These are phyloP conservation scores for Lentinula raphanica DNA, from an alignment of 768 basidiomycete species.

Conservation along the genomic window DNA sequence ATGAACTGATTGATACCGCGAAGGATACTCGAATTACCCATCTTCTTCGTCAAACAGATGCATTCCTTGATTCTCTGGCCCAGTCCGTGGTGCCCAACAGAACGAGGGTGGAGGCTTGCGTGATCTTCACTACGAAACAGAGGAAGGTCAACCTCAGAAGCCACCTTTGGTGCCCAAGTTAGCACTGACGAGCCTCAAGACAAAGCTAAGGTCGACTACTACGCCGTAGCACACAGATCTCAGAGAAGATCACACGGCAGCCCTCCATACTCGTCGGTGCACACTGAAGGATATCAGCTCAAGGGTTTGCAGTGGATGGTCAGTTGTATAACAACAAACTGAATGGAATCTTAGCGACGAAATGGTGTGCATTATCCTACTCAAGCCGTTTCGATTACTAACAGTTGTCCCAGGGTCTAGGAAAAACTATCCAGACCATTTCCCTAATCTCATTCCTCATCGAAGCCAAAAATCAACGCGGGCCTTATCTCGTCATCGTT, in stretches of 20 bases:
- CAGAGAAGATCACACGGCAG: slow-evolving; percentile 77
- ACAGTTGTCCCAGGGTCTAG: slow-evolving; percentile 63
- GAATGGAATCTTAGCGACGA: slow-evolving; percentile 92
- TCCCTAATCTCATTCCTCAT: slow-evolving; percentile 94
- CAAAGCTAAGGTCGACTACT: slow-evolving; percentile 86
- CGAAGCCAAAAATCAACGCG: slow-evolving; percentile 84
- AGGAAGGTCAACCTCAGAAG: slow-evolving; percentile 77
- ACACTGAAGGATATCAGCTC: slow-evolving; percentile 89
- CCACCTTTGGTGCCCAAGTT: slow-evolving; percentile 84
- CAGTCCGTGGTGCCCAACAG: slow-evolving; percentile 92
- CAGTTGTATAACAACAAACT: slow-evolving; percentile 93
- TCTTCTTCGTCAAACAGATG: slow-evolving; percentile 87
- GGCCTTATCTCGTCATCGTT: slow-evolving; percentile 93
- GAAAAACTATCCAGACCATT: slow-evolving; percentile 93
- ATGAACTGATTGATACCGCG: slow-evolving; percentile 96
- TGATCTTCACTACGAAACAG: no score
- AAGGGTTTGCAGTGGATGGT: slow-evolving; percentile 99
- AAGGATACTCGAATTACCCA: slow-evolving; percentile 99
- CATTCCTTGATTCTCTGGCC: slow-evolving; percentile 91
- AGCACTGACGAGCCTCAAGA: slow-evolving; percentile 51
- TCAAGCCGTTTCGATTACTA: slow-evolving; percentile 10
- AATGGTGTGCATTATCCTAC: slow-evolving; percentile 53
- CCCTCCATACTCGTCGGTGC: slow-evolving; percentile 72
- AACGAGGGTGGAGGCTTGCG: slow-evolving; percentile 49
- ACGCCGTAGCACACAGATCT: slow-evolving; percentile 91